Evolutionary conservation across 306 rosid species (phyloP), one percentile per base, ranked within the genome.

Genomic region (Arachis stenosperma): DNA sequence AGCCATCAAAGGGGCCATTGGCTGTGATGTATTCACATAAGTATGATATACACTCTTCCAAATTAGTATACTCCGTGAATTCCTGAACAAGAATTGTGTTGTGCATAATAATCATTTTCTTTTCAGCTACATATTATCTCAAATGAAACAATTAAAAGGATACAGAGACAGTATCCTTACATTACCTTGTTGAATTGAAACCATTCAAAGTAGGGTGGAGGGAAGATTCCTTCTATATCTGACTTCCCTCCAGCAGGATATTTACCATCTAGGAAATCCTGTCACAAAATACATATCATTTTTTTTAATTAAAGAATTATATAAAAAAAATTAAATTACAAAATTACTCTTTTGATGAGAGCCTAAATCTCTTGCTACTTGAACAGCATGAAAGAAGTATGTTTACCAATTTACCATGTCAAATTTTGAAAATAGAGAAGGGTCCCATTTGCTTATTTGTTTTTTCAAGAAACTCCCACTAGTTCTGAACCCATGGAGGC

Each of bases 401-500:
- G 7, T 33, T 33, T 33, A 33, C 37, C 37, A 33, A 4, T 48
- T 46, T 84, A 92, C 97, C 96, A 93, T 10, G 17, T 88, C 73
- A 78, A 93, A 93, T 59, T 84, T 86, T 63, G 86, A 61, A 37
- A 90, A 84, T 8, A 93, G 71, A 71, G 90, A 81, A 87, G 98
- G 78, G 76, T 90, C 91, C 93, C 98, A 90, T 88, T 90, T 90
- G 82, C 87, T 83, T 62, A 90, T 86, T 87, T 90, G 97, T 65
- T 88, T 90, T 42, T 82, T 80, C 11, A 93, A 59, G 71, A 92
- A 90, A 65, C 84, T 80, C 6, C 97, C 98, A 70, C 93, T 90
- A 66, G 97, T 92, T 80, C 98, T 86, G 75, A 92, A 90, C 50
- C 97, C 98, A 83, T 90, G 98, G 51, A 92, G 96, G 84, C 98